Evolutionary conservation across 495 filamentous ascomycete genomes (phyloP), one percentile per base, ranked within the genome.

Genomic region (Hypoxylon fuscum): DNA sequence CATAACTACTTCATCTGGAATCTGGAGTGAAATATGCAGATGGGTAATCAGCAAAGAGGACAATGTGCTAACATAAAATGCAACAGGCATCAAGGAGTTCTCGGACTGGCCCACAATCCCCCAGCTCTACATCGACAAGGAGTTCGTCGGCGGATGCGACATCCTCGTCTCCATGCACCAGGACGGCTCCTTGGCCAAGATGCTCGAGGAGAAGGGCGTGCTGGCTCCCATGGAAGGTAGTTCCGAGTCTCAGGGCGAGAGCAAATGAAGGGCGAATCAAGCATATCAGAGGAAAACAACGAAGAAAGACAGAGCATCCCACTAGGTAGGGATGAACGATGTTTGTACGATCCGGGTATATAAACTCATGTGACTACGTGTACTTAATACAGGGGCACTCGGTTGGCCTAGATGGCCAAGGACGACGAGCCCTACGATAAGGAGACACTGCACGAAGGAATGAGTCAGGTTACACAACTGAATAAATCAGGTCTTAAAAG

Each of bases 21-120:
- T n/a, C n/a, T n/a, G n/a, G n/a, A n/a, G n/a, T n/a, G n/a, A n/a
- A n/a, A n/a, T n/a, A 10, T 42, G 11, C 21, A 37, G 5, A 1
- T 0, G 11, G 35, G n/a, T 32, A 42, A 8, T 6, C 1, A 6
- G 21, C 22, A 18, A 41, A 23, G 3, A 35, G 10, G 10, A 7
- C 2, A 49, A 34, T 45, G 29, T 53, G 18, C 40, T n/a, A 35
- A 48, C 59, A 37, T 51, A 54, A 17, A 4, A 3, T 53, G 35
- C 40, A 41, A 53, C 54, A 97, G 93, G 96, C 37, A 94, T 98
- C 75, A 98, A 98, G 74, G 93, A 98, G 73, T 98, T 92, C 81
- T 96, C 92, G 3, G 94, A 97, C 70, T 98, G 95, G 95, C 95
- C 95, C 7, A 98, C 95, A 18, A 98, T 98, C 72, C 95, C 95